Conservation (phyloP, 2,329 filamentous ascomycete species). For the Plenodomus tracheiphilus region DNA sequence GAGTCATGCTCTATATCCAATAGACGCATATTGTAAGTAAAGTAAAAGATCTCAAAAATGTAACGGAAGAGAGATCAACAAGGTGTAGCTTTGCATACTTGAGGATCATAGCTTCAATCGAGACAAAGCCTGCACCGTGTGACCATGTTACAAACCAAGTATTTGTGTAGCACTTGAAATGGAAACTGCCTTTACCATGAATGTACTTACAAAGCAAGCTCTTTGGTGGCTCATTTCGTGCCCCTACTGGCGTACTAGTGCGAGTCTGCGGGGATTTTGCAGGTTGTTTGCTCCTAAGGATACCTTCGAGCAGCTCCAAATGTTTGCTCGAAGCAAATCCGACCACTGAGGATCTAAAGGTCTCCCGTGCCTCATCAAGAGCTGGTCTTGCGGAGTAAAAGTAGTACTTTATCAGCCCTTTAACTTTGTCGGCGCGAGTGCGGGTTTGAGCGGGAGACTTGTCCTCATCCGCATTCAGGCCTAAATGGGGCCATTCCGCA, state of each 20-base stretch:
- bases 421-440: constrained; percentile 13
- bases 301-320: constrained; percentile 12
- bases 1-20: no score
- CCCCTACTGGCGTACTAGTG: not conserved
- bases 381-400: constrained; percentile 16
- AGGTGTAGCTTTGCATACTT: no score
- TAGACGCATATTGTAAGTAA: no score
- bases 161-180: no score
- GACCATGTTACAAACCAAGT: no score
- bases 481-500: constrained; percentile 23
- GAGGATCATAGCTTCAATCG: no score
- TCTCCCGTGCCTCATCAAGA: constrained; percentile 17
- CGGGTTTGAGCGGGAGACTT: not conserved
- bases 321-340: not conserved
- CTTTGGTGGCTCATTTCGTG: not conserved
- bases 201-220: constrained; percentile 11
- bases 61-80: no score
- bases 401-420: constrained; percentile 18
- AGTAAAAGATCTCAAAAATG: no score
- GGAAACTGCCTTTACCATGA: no score
- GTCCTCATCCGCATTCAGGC: constrained; percentile 12
- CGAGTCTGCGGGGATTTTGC: not conserved
- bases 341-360: constrained; percentile 18
- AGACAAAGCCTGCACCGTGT: no score
- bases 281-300: constrained; percentile 11